Conservation (phyloP, 257 asterid genomes). For the Solanum lignicaule region DNA sequence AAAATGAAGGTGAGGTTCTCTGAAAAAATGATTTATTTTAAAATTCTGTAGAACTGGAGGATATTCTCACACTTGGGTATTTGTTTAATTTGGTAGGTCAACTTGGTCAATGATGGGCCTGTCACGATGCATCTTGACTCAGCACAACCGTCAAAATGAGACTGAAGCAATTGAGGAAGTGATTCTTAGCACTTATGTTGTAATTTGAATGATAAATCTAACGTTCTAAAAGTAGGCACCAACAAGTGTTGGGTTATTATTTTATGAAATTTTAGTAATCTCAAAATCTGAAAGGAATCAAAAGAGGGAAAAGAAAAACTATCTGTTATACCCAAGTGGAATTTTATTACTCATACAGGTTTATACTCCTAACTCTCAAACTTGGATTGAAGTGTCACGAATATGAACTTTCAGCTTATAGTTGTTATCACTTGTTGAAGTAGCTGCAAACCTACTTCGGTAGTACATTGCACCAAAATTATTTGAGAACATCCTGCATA, state of each 20-base stretch:
- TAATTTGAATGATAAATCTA: not conserved
- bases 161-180: not conserved
- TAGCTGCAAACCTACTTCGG: not conserved
- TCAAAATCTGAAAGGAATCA: not conserved
- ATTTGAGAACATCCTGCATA: not conserved
- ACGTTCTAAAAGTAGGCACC: not conserved
- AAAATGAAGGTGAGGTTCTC: conserved; percentile 71
- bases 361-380: not conserved
- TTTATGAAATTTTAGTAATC: not conserved
- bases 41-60: not conserved
- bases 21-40: not conserved
- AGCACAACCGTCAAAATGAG: conserved; percentile 51
- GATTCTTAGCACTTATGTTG: not conserved
- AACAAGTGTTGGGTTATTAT: not conserved
- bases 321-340: not conserved
- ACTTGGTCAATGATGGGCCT: conserved; percentile 85
- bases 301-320: not conserved
- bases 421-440: not conserved
- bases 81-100: conserved; percentile 38
- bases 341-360: not conserved
- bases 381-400: not conserved
- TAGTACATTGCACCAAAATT: not conserved
- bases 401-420: not conserved
- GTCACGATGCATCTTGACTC: conserved; percentile 94
- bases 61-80: not conserved